Base-by-base conservation (phyloP, 1,139 yeast genomes). In the Geotrichum histeridarum region DNA sequence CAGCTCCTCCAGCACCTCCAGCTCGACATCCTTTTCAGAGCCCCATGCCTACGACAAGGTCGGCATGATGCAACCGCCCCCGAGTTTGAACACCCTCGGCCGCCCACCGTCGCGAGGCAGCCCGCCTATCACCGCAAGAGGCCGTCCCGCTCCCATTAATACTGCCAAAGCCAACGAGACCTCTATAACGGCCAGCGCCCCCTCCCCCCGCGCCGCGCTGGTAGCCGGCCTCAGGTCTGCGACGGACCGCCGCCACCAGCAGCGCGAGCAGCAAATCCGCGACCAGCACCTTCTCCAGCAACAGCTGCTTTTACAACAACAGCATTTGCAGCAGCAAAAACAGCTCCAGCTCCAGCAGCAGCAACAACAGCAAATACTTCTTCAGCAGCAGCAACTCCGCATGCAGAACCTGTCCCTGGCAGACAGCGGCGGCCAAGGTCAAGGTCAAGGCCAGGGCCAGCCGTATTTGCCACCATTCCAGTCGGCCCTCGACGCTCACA, bases 1-100 rank as follows among this genome's bases (percentile, higher is more conserved):
- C 12, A 17, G 30, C 56, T 91, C 96, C 2, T 96, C 97, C 56
- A 93, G 75, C 0, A 97, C 97, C 64, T 91, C 98, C 53, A 93
- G 74, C 69, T 93, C 99, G 1, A 93, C 74, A 68, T 93, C 99
- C 1, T 93, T 73, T 67, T 93, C 98, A 54, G 83, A 79, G 67
- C 91, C 98, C 22, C 42, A 39, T 15, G 27, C 27, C 42, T 17
- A 17, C n/a, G 42, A 17, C 27, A 18, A 15, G 11, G 12, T 8
- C 12, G 30, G 30, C 30, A 5, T 18, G 27, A 17, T 39, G 42
- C 42, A 15, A 12, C 27, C 42, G 17, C 42, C 42, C 12, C 42
- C 42, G 17, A 17, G 30, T 12, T 6, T 39, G 7, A 39, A 39
- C 30, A 15, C 42, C 42, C 15, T 39, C 8, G 42, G 42, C 30